phyloP scores from a whole-genome alignment of 257 asterid species.

The Solanum lignicaule region DNA sequence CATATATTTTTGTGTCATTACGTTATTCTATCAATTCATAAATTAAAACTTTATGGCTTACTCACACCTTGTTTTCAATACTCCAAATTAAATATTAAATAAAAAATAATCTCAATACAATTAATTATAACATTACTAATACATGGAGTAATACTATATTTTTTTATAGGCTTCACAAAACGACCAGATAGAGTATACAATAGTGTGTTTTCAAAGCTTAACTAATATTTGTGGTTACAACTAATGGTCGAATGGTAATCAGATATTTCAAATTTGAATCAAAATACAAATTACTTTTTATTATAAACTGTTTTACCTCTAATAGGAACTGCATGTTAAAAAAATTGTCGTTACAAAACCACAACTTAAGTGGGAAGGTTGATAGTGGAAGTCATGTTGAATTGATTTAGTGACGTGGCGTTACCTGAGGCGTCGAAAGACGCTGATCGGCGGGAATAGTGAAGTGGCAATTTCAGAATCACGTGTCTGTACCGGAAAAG shows the following conservation, averaged over 20 bases:
- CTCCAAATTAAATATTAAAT: no score
- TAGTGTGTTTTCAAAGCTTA: not conserved
- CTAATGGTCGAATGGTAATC: no score
- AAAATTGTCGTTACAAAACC: not conserved
- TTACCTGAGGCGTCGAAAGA: not conserved
- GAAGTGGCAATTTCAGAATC: slow-evolving; percentile 6
- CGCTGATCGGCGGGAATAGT: slow-evolving; percentile 8
- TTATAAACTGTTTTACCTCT: no score
- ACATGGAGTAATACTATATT: not conserved
- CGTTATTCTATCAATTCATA: not conserved
- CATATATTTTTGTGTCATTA: not conserved
- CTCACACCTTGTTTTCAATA: no score
- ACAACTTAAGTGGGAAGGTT: not conserved
- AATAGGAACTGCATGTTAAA: not conserved
- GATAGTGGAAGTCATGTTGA: not conserved
- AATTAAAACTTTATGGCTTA: no score
- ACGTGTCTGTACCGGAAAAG: slow-evolving; percentile 8
- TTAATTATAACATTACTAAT: no score
- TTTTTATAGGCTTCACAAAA: not conserved
- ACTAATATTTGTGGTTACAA: not conserved
- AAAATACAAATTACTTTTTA: no score
- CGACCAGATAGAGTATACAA: not conserved
- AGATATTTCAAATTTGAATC: no score
- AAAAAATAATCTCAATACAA: no score
- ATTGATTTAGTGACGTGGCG: slow-evolving; percentile 1